phyloP scores from a whole-genome alignment of 306 rosid genomes.

The Lupinus albus region DNA sequence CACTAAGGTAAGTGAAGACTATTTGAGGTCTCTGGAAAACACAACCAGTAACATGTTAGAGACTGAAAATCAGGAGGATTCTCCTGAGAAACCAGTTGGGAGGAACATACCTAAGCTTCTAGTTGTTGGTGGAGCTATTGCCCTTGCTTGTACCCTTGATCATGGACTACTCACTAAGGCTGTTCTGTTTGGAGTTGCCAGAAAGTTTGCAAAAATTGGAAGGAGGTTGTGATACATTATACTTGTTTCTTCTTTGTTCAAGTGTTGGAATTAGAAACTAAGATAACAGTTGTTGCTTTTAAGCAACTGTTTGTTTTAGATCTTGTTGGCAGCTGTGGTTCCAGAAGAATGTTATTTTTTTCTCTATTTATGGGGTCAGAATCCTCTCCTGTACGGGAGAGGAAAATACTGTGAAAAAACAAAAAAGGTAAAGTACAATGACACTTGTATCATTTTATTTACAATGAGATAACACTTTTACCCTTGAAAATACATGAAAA shows the following conservation, averaged over 20 bases:
- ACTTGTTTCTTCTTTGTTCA: constrained; percentile 38
- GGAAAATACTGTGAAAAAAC: too few relatives aligned
- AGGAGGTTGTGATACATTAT: constrained; percentile 57
- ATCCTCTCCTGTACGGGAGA: too few relatives aligned
- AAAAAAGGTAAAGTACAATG: too few relatives aligned
- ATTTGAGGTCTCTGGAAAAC: constrained; percentile 62
- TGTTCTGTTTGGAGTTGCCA: constrained; percentile 85
- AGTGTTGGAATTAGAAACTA: constrained; percentile 43
- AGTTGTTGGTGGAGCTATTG: constrained; percentile 79
- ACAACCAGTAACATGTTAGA: constrained; percentile 42
- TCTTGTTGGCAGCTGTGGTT: constrained; percentile 40
- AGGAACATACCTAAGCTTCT: constrained; percentile 71
- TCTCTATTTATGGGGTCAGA: constrained; percentile 45
- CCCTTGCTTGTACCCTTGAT: constrained; percentile 85
- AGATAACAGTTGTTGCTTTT: constrained; percentile 23
- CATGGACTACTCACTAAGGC: constrained; percentile 88
- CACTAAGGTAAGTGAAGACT: constrained; percentile 65
- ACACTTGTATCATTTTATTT: too few relatives aligned
- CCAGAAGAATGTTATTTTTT: constrained; percentile 42
- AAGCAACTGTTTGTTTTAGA: constrained; percentile 40
- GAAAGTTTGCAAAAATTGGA: constrained; percentile 80
- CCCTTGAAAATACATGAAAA: too few relatives aligned
- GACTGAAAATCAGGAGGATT: constrained; percentile 50
- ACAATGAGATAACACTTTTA: too few relatives aligned
- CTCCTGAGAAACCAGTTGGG: constrained; percentile 58